These are phyloP conservation scores for Penicillium corylophilum DNA, from an alignment of 2,329 filamentous ascomycete genomes.

Conservation along the genomic window DNA sequence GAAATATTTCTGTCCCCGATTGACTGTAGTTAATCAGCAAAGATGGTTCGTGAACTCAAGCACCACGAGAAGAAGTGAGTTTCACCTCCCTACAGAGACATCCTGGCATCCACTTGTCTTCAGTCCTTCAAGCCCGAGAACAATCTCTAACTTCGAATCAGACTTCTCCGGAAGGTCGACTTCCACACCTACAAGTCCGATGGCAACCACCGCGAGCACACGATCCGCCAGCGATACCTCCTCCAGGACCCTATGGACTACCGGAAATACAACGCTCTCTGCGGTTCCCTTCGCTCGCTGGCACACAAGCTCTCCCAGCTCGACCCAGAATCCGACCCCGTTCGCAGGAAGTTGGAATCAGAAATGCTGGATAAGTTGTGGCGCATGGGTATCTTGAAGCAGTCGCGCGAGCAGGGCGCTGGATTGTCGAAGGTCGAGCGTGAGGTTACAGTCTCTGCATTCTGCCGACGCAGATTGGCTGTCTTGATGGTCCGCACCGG, in stretches of 20 bases:
- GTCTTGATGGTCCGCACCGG: slow-evolving; percentile 87
- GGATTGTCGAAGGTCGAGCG: slow-evolving; percentile 72
- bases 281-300: slow-evolving; percentile 81
- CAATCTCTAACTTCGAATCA: slow-evolving; percentile 20
- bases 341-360: slow-evolving; percentile 80
- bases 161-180: slow-evolving; percentile 83
- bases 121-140: neutral
- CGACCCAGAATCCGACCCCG: slow-evolving; percentile 70
- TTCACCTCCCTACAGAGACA: neutral
- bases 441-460: slow-evolving; percentile 82
- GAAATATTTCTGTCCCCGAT: neutral
- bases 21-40: slow-evolving; percentile 20
- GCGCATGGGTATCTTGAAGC: slow-evolving; percentile 81
- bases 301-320: slow-evolving; percentile 85
- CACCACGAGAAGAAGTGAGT: slow-evolving; percentile 83
- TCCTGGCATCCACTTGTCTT: neutral
- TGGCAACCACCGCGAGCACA: slow-evolving; percentile 77
- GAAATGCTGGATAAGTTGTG: slow-evolving; percentile 88
- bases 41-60: slow-evolving; percentile 94
- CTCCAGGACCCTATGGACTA: slow-evolving; percentile 90
- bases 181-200: slow-evolving; percentile 93
- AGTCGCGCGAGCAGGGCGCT: slow-evolving; percentile 72
- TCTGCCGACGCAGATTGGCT: slow-evolving; percentile 78
- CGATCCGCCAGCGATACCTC: slow-evolving; percentile 79
- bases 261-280: slow-evolving; percentile 64